Evolutionary conservation across 495 filamentous ascomycete species (phyloP).

Genomic region (Penicillium coffeae): DNA sequence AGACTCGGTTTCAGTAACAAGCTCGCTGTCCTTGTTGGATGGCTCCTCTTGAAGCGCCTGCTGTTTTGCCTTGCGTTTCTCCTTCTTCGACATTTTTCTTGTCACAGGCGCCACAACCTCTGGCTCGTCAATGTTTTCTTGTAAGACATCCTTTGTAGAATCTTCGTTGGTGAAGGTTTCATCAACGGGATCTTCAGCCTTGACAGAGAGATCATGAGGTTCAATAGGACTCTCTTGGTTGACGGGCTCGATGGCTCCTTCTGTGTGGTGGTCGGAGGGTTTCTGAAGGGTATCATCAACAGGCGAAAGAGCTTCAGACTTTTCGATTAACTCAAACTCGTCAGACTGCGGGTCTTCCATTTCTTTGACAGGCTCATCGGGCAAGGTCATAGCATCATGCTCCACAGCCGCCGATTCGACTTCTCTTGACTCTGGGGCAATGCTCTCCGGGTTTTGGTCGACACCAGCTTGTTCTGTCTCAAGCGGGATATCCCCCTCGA

Average conservation of each 20-base stretch:
- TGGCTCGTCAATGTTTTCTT: slow-evolving; percentile 2
- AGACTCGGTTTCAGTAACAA: neutral
- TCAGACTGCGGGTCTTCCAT: neutral
- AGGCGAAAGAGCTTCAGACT: neutral
- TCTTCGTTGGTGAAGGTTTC: slow-evolving; percentile 8
- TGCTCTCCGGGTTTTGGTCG: neutral
- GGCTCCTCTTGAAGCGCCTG: slow-evolving; percentile 2
- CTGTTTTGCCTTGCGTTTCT: slow-evolving; percentile 38
- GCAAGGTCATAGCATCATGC: too few relatives aligned
- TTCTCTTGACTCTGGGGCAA: neutral
- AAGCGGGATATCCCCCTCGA: neutral
- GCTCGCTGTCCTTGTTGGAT: neutral
- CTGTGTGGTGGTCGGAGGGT: neutral
- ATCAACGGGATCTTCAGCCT: slow-evolving; percentile 12
- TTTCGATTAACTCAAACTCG: neutral
- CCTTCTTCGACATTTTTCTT: slow-evolving; percentile 35
- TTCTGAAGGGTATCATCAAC: neutral
- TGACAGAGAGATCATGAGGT: neutral
- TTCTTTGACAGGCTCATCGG: neutral
- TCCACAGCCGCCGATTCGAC: too few relatives aligned
- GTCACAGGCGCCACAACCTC: slow-evolving; percentile 9
- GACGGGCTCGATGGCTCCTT: neutral
- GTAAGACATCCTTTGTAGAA: slow-evolving; percentile 4
- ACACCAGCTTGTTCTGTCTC: neutral
- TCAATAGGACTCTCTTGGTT: neutral